Evolutionary conservation across 306 rosid genomes (phyloP), one percentile per base, ranked within the genome.

Genomic region (Glycyrrhiza uralensis): DNA sequence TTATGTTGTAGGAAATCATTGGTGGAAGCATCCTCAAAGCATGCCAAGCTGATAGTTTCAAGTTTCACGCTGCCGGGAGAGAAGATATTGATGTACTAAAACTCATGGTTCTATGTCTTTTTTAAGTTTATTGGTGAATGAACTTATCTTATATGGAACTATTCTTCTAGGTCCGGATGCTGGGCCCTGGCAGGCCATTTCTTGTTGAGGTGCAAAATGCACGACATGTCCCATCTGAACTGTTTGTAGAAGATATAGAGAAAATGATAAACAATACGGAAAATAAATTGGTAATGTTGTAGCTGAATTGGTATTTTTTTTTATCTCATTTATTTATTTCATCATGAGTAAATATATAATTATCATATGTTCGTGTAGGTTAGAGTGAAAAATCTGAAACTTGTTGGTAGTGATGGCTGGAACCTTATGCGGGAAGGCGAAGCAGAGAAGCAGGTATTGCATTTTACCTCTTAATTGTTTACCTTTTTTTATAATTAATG

Each of bases 61-160:
- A 94, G 86, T 94, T 89, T 83, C 99, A 94, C 79, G 95, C 96
- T 74, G 99, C 97, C 14, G 99, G 99, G 24, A 86, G 99, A 86
- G 96, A 94, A 80, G 99, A 94, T 83, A 88, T 91, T 9, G 96
- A 94, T 89, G 99, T 94, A 89, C 70, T 60, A 45, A 42, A 30
- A 38, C 69, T 57, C 69, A 6, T 46, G 67, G 67, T 61, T 68
- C 36, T 69, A 10, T 82, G 32, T 49, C 17, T 42, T 46, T 77
- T 55, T 50, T 33, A 61, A 57, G 55, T 32, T 50, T 44, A 55
- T 33, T 39, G 28, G n/a, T 42, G 58, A 51, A 18, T 69, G 56
- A 75, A 70, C 71, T 69, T 52, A 61, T 80, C 72, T 78, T 74
- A 66, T 50, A 28, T 71, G 39, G 42, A 50, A 57, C 13, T 74